phyloP scores from a whole-genome alignment of 2,329 filamentous ascomycete genomes.

The Trichoderma harzianum region DNA sequence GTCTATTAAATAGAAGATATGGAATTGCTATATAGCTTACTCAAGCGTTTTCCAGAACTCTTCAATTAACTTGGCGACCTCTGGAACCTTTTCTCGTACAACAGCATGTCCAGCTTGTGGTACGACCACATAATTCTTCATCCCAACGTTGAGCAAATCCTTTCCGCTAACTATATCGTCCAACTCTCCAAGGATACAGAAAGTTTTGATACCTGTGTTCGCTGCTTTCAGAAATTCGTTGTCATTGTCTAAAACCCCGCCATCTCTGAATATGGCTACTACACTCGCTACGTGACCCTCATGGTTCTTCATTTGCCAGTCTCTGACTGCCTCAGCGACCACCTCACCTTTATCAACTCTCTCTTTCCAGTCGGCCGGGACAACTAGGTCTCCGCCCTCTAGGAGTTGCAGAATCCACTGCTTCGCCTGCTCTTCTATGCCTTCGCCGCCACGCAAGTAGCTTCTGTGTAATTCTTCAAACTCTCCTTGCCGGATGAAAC shows the following conservation, averaged over 20 bases:
- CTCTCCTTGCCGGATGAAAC: not conserved
- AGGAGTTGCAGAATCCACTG: not conserved
- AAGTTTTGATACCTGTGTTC: not conserved
- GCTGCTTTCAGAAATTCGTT: not conserved
- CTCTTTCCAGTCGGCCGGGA: slow-evolving; percentile 4
- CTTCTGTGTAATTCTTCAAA: not conserved
- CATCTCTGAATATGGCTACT: slow-evolving; percentile 4
- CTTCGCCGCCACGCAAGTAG: slow-evolving; percentile 2
- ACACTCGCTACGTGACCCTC: not conserved
- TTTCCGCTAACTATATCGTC: not conserved
- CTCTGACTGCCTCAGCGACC: slow-evolving; percentile 5
- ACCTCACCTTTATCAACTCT: not conserved
- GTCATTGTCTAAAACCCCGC: not conserved
- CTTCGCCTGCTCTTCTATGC: not conserved
- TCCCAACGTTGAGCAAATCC: not conserved
- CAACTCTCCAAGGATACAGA: not conserved
- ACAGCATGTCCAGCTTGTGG: slow-evolving; percentile 1
- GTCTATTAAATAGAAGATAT: not conserved
- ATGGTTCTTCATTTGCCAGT: slow-evolving; percentile 4
- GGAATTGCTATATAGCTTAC: not conserved
- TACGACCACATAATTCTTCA: not conserved
- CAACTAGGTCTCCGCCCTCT: not conserved
- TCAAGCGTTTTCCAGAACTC: not conserved
- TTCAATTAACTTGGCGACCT: not conserved
- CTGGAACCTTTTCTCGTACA: not conserved